These are phyloP conservation scores for Artemisia tridentata DNA, from an alignment of 129 eudicot genomes.

Conservation along the genomic window DNA sequence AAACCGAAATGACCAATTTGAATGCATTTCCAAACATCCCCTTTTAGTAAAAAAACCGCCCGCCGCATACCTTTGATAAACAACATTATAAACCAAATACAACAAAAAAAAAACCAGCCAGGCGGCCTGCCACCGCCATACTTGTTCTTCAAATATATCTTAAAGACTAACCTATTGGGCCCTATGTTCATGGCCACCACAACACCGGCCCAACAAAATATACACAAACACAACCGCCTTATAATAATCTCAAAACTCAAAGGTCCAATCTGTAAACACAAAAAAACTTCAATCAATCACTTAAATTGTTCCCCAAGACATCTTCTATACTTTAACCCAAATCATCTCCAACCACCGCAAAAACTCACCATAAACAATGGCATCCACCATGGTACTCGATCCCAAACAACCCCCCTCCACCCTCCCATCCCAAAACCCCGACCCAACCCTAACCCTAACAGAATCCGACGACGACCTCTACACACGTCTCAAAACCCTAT, in stretches of 20 bases:
- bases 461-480: constrained; percentile 45
- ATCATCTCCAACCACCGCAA: background rate
- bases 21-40: too few relatives aligned
- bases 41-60: too few relatives aligned
- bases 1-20: too few relatives aligned
- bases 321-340: background rate
- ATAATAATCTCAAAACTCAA: background rate
- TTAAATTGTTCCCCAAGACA: constrained; percentile 23
- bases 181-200: too few relatives aligned
- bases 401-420: constrained; percentile 30
- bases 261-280: background rate
- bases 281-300: background rate
- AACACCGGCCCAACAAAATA: too few relatives aligned
- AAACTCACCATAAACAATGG: constrained; percentile 7
- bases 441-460: constrained; percentile 13
- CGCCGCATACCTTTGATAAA: too few relatives aligned
- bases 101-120: too few relatives aligned
- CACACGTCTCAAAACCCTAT: constrained; percentile 37
- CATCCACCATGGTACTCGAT: constrained; percentile 44
- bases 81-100: too few relatives aligned
- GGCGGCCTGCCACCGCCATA: too few relatives aligned
- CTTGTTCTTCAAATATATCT: too few relatives aligned
- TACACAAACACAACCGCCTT: too few relatives aligned
- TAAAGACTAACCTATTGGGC: too few relatives aligned
- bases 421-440: constrained; percentile 25